Base-by-base conservation (phyloP, 495 filamentous ascomycete genomes). In the Podospora anserina region DNA sequence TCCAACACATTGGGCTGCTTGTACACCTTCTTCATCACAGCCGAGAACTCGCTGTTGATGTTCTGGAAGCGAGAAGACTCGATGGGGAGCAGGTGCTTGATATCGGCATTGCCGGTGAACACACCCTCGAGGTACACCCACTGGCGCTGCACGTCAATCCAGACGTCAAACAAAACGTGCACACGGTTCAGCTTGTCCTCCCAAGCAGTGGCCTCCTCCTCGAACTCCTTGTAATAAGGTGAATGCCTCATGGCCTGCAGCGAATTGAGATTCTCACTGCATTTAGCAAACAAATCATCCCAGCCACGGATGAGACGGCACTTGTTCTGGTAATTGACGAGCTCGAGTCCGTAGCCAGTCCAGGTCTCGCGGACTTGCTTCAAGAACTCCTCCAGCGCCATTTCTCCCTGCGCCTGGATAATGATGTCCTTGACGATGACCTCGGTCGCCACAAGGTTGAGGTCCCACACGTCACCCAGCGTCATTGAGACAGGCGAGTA, bases 91-190 rank as follows among this genome's bases (percentile, higher is more conserved):
- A 99, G 84, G 79, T 98, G 96, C 79, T 97, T 99, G 82, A 99
- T 99, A 76, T 99, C 95, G 11, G 92, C 94, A 79, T 98, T 99
- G 65, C 95, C 95, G 5, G 93, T 95, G 76, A 99, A 99, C 55
- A 99, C 96, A 65, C 95, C 95, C 80, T 99, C 96, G 26, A 99
- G 86, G 74, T 99, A 99, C 4, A 98, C 94, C 95, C 95, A 99
- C 82, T 99, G 95, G 67, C 95, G 88, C 79, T 99, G 95, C 28
- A 99, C 96, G 81, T 99, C 95, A 70, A 99, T 98, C 95, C 95
- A 99, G 32, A 98, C 92, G 80, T 99, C 96, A 76, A 99, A 99
- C 2, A 98, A 84, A 39, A 98, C 92, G 77, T 98, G 95, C 23
- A 98, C 92, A 53, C 96, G 89, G 78, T 99, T 99, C 56, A 99